Percentiles rank a stretch among this genome's conserved stretches.
Conservation (phyloP, 257 asterid genomes). For the Solanum chaucha region DNA sequence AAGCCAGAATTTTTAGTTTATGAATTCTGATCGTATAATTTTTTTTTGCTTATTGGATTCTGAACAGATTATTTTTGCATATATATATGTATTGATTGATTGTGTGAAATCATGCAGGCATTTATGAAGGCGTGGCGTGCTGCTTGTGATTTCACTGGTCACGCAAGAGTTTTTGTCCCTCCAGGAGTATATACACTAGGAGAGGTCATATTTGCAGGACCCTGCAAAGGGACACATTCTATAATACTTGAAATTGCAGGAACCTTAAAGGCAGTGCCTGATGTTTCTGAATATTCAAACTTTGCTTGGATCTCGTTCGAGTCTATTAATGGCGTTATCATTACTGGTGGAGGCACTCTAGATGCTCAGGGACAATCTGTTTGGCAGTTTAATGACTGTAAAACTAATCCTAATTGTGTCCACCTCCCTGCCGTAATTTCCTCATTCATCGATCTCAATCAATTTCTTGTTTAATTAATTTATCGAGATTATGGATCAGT, state of each 20-base stretch:
- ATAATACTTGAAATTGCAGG: constrained; percentile 25
- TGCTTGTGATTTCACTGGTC: constrained; percentile 36
- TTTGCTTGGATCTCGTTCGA: constrained; percentile 48
- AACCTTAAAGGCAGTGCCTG: constrained; percentile 36
- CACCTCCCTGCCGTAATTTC: constrained; percentile 43
- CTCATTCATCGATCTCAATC: no score
- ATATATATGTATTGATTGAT: neutral
- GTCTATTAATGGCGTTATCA: constrained; percentile 18
- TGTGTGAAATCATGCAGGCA: constrained; percentile 17
- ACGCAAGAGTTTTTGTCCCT: constrained; percentile 32
- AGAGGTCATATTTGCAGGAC: constrained; percentile 39
- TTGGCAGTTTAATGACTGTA: constrained; percentile 54
- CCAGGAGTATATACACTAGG: constrained; percentile 31
- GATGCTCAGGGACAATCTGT: constrained; percentile 39
- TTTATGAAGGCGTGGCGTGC: constrained; percentile 49
- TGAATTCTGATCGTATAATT: neutral
- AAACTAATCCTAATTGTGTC: constrained; percentile 23
- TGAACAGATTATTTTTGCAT: neutral
- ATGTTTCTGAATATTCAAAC: constrained; percentile 27
- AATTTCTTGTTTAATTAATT: neutral
- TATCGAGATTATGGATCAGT: neutral
- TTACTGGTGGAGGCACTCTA: constrained; percentile 53
- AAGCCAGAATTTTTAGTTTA: neutral
- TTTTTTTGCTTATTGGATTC: neutral
- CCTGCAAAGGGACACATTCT: constrained; percentile 41